These are phyloP conservation scores for Ploettnerulaceae sp. DNA, from an alignment of 2,329 filamentous ascomycete genomes.

Conservation along the genomic window DNA sequence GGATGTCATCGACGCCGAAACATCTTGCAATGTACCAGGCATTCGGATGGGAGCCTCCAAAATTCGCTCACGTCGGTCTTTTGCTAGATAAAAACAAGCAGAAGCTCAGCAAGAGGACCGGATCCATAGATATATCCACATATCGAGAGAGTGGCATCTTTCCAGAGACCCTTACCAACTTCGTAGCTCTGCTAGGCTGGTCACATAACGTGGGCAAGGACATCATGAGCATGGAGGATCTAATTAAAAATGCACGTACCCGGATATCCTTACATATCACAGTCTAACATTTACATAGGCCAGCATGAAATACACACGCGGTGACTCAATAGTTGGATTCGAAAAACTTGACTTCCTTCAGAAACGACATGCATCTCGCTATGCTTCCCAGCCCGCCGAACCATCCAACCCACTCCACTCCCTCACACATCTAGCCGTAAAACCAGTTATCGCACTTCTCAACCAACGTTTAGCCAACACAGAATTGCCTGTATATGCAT, in stretches of 20 bases:
- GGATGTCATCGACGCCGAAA: conserved; percentile 89
- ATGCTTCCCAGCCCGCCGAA: conserved; percentile 19
- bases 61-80: conserved; percentile 77
- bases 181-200: conserved; percentile 82
- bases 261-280: conserved; percentile 5
- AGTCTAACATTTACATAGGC: conserved; percentile 47
- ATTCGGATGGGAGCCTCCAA: conserved; percentile 67
- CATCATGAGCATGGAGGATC: conserved; percentile 63
- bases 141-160: conserved; percentile 56
- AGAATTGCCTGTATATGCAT: conserved; percentile 15
- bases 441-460: conserved; percentile 26
- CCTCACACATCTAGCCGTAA: conserved; percentile 28
- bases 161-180: conserved; percentile 67
- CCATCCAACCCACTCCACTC: conserved; percentile 20
- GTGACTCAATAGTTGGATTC: conserved; percentile 77
- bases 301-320: conserved; percentile 81
- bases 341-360: conserved; percentile 81
- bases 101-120: conserved; percentile 83
- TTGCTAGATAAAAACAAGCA: conserved; percentile 63
- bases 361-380: conserved; percentile 49
- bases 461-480: conserved; percentile 4
- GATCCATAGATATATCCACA: conserved; percentile 54
- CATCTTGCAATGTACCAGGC: conserved; percentile 70
- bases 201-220: conserved; percentile 64
- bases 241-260: conserved; percentile 58